Evolutionary conservation across 768 basidiomycete species (phyloP).

Genomic region (Leccinum variicolor): DNA sequence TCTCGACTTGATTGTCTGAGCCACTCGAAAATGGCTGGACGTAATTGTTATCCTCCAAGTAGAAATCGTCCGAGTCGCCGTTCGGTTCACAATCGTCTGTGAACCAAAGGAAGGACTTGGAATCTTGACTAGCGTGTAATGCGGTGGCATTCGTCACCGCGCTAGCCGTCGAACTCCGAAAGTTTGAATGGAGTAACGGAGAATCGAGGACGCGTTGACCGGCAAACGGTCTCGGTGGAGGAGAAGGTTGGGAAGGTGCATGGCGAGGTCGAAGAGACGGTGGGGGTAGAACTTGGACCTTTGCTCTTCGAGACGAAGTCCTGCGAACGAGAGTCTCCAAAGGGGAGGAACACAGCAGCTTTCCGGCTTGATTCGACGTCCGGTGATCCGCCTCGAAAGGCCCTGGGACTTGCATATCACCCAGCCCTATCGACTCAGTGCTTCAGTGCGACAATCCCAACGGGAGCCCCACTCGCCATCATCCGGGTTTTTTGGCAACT

Average conservation of each 20-base stretch:
- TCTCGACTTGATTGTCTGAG: not conserved
- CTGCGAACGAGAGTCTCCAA: constrained; percentile 54
- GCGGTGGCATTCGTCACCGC: constrained; percentile 23
- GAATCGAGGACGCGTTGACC: constrained; percentile 33
- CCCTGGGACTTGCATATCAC: constrained; percentile 18
- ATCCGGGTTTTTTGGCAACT: not conserved
- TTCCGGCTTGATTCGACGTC: constrained; percentile 21
- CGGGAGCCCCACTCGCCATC: not conserved
- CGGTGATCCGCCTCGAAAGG: constrained; percentile 13
- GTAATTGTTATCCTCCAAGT: constrained; percentile 44
- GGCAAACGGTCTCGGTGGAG: constrained; percentile 9
- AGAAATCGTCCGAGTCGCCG: constrained; percentile 19
- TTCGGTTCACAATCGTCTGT: constrained; percentile 33
- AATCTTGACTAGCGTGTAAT: constrained; percentile 9
- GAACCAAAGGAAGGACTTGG: constrained; percentile 27
- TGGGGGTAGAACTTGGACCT: constrained; percentile 1
- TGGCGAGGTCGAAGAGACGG: constrained; percentile 11
- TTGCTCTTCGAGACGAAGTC: constrained; percentile 39
- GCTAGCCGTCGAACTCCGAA: constrained; percentile 41
- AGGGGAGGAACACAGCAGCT: constrained; percentile 47
- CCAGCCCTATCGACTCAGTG: constrained; percentile 1
- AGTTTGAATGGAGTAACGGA: constrained; percentile 48
- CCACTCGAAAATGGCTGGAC: not conserved
- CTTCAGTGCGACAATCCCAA: not conserved
- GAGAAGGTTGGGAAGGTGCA: not conserved